Evolutionary conservation across 306 rosid species (phyloP), one percentile per base, ranked within the genome.

Genomic region (Lathyrus sativus): DNA sequence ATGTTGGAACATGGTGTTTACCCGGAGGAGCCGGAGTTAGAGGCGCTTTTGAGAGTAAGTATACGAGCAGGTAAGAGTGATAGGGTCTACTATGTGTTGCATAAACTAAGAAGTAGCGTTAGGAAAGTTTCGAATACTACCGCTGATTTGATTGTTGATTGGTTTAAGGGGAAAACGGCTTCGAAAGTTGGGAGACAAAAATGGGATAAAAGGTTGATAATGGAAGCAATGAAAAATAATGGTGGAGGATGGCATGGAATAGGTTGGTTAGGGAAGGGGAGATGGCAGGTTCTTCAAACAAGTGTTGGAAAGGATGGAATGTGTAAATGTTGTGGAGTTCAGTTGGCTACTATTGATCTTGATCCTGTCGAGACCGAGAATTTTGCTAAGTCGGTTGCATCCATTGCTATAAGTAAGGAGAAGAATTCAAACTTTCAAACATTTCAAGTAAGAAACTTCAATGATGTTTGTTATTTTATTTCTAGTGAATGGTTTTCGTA

Each of bases 211-310:
- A 55, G 69, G 10, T 60, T 28, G 53, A 81, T 88, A 65, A 74
- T 71, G 81, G 81, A 83, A 71, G 87, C 85, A 15, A 86, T 85
- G 8, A 84, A 76, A 66, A 90, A 86, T 84, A 82, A 87, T 74
- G 98, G 98, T 73, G 98, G 98, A 62, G 97, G 98, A 14, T 90
- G 98, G 98, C 97, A 90, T 73, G 98, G 98, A 28, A 84, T 73
- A 58, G 98, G 97, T 46, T 93, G 97, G 98, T 82, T 93, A 80
- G 93, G 97, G 56, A 90, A 78, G 67, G 98, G 98, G 53, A 85
- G 81, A 68, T 93, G 98, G 98, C 75, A 74, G 31, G 82, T 83
- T 70, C 65, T 45, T 53, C 70, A 38, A 45, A 76, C 98, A 24
- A 80, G 71, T 61, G 80, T 93, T 65, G 91, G 90, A 63, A 67